Evolutionary conservation across 192 early-diverging fungal species (phyloP).

Genomic region (Dissophora ornata): DNA sequence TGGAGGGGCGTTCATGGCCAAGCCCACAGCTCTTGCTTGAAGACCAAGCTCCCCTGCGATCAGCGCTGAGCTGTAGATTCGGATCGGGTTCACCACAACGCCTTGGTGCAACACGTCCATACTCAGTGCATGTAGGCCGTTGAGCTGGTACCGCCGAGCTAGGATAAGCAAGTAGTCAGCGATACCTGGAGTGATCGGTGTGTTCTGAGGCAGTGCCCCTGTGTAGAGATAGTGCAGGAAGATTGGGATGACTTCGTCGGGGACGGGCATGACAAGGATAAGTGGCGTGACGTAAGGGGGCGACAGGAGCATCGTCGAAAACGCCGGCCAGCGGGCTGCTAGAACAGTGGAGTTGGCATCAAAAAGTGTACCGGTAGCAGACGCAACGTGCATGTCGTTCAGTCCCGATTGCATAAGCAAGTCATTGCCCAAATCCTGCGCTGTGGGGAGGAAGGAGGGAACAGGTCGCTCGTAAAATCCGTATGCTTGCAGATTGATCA

Average conservation of each 20-base stretch:
- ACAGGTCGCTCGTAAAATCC: constrained; percentile 46
- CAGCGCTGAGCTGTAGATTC: constrained; percentile 34
- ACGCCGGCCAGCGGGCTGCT: constrained; percentile 45
- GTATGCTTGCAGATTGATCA: constrained; percentile 44
- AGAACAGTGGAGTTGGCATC: constrained; percentile 49
- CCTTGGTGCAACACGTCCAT: constrained; percentile 33
- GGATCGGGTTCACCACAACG: constrained; percentile 25
- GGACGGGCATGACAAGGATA: constrained; percentile 40
- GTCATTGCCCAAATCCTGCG: constrained; percentile 44
- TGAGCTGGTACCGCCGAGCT: constrained; percentile 36
- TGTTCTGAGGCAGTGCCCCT: constrained; percentile 20
- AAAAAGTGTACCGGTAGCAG: constrained; percentile 29
- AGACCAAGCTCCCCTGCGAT: constrained; percentile 48
- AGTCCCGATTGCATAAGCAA: constrained; percentile 21
- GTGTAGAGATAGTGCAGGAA: constrained; percentile 52
- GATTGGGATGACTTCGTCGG: constrained; percentile 35
- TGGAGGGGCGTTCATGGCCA: constrained; percentile 28
- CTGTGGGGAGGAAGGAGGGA: constrained; percentile 28
- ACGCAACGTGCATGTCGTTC: constrained; percentile 44
- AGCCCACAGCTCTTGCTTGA: constrained; percentile 44
- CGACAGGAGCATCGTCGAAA: constrained; percentile 31
- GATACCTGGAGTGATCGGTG: constrained; percentile 16
- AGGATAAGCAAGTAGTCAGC: constrained; percentile 47
- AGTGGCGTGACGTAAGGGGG: constrained; percentile 48
- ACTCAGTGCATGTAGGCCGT: constrained; percentile 41